phyloP scores from a whole-genome alignment of 75 land plant genomes.

The Pinus albicaulis region DNA sequence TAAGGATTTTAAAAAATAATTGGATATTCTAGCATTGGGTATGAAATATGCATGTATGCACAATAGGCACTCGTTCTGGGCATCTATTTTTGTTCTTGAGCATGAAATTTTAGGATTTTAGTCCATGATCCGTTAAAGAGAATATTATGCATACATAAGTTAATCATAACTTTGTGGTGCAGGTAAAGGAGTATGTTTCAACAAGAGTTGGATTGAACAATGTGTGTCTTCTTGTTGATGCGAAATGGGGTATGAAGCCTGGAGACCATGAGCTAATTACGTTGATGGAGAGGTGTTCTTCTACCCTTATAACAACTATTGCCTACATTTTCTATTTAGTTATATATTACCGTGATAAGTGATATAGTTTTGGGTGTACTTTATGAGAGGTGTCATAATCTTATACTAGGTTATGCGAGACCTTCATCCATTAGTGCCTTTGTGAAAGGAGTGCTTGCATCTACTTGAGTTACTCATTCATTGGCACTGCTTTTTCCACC shows the following conservation, averaged over 20 bases:
- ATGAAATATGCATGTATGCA: neutral
- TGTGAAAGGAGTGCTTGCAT: too few relatives aligned
- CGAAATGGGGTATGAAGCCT: constrained; percentile 97
- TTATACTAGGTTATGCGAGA: too few relatives aligned
- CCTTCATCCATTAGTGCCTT: too few relatives aligned
- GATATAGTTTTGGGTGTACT: too few relatives aligned
- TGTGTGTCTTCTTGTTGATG: constrained; percentile 87
- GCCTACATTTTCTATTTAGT: neutral
- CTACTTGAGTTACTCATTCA: too few relatives aligned
- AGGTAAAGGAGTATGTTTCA: constrained; percentile 95
- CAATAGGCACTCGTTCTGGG: neutral
- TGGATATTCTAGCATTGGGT: neutral
- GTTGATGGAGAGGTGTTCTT: constrained; percentile 82
- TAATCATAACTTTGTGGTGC: neutral
- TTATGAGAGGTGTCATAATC: too few relatives aligned
- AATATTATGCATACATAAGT: neutral
- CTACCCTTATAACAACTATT: neutral
- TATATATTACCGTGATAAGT: neutral
- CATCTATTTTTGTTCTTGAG: neutral
- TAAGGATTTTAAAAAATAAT: neutral
- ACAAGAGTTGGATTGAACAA: constrained; percentile 66
- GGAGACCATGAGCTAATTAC: constrained; percentile 87
- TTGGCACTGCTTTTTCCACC: too few relatives aligned
- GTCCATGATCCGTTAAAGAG: neutral
- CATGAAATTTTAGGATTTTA: neutral